A percentile compares a stretch with the other conserved stretches of the same genome.
Evolutionary conservation across 768 basidiomycete species (phyloP).

Genomic region (Mycena galericulata): DNA sequence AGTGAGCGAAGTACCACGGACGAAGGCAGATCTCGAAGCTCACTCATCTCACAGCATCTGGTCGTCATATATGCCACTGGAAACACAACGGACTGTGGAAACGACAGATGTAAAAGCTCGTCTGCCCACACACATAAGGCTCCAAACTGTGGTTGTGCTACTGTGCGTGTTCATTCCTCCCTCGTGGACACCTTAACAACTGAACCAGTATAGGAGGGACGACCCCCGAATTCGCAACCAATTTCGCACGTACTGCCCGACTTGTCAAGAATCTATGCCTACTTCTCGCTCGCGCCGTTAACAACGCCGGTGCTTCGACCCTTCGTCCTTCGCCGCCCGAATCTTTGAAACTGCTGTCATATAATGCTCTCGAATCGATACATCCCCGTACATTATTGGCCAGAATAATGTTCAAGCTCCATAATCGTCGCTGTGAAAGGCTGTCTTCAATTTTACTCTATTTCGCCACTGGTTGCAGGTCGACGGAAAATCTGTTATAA

Average conservation of each 20-base stretch:
- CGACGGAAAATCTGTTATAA: conserved; percentile 4
- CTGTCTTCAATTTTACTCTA: background rate
- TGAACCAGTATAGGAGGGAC: conserved; percentile 14
- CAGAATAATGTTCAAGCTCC: background rate
- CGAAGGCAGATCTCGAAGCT: background rate
- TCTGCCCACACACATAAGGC: conserved; percentile 26
- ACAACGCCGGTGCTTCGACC: background rate
- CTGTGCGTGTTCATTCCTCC: conserved; percentile 1
- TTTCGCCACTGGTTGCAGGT: background rate
- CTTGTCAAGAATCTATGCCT: conserved; percentile 24
- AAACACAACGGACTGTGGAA: conserved; percentile 26
- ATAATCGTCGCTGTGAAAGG: background rate
- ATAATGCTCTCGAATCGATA: conserved; percentile 9
- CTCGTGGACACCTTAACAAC: background rate
- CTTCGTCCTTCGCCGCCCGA: background rate
- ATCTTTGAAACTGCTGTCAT: background rate
- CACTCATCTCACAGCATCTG: conserved; percentile 12
- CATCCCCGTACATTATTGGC: background rate
- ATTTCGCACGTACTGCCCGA: conserved; percentile 29
- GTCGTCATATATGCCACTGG: conserved; percentile 23
- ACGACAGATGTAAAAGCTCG: conserved; percentile 26
- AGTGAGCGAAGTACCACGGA: background rate
- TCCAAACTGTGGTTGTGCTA: conserved; percentile 29
- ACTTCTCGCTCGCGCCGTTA: conserved; percentile 14
- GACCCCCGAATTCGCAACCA: conserved; percentile 26